A percentile compares a stretch with the other conserved stretches of the same genome.
Conservation (phyloP, 2,329 filamentous ascomycete species). For the Curvularia sp. region DNA sequence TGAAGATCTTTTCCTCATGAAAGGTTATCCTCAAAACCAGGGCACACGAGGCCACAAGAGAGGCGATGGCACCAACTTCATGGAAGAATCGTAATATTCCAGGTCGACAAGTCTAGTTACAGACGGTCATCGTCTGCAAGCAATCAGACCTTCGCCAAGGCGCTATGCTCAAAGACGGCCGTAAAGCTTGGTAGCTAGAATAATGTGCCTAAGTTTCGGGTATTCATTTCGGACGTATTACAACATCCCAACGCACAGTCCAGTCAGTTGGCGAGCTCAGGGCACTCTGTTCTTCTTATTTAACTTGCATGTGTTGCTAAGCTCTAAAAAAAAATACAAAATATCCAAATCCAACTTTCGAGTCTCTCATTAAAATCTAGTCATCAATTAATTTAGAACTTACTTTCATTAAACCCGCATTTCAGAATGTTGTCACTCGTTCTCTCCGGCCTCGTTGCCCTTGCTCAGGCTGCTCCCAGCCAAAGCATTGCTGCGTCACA, state of each 20-base stretch:
- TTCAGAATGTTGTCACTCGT: conserved; percentile 1
- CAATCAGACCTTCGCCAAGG: background rate
- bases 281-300: background rate
- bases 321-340: background rate
- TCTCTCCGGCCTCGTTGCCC: background rate
- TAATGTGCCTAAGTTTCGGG: background rate
- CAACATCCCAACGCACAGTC: background rate
- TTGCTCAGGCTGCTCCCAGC: background rate
- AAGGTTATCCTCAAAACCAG: background rate
- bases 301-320: background rate
- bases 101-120: background rate
- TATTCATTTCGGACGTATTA: conserved; percentile 4
- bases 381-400: background rate
- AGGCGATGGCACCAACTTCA: background rate
- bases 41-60: background rate
- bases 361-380: background rate
- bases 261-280: background rate
- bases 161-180: background rate
- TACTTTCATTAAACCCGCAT: background rate
- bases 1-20: background rate
- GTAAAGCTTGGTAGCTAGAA: background rate
- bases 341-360: background rate
- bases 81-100: background rate
- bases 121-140: background rate
- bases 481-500: background rate